These are phyloP conservation scores for Globomyces pollinis-pini DNA, from an alignment of 192 early-diverging fungal species.

Conservation along the genomic window DNA sequence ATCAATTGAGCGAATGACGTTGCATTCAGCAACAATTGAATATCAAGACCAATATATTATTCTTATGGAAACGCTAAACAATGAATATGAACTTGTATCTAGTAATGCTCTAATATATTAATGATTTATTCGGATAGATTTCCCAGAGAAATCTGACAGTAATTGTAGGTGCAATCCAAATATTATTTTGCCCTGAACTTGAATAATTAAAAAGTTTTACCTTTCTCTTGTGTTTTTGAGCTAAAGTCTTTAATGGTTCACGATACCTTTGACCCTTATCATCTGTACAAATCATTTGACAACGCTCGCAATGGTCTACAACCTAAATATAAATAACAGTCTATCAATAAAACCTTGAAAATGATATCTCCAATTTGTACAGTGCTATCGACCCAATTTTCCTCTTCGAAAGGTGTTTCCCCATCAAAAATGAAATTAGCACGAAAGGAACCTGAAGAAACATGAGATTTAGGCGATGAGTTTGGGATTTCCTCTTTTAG, in stretches of 20 bases:
- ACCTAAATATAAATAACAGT: constrained; percentile 47
- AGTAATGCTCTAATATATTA: too few species aligned
- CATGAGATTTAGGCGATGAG: constrained; percentile 13
- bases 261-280: neutral
- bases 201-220: too few species aligned
- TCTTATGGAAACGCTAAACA: too few species aligned
- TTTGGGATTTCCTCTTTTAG: constrained; percentile 49
- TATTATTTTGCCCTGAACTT: too few species aligned
- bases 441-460: constrained; percentile 35
- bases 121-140: too few species aligned
- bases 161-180: neutral
- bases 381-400: constrained; percentile 53
- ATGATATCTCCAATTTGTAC: constrained; percentile 32
- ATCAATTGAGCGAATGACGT: too few species aligned
- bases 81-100: too few species aligned
- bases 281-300: constrained; percentile 12
- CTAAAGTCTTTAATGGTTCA: constrained; percentile 2
- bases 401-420: constrained; percentile 58
- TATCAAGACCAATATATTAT: too few species aligned
- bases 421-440: constrained; percentile 60
- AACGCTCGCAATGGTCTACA: constrained; percentile 12
- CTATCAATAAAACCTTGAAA: too few species aligned
- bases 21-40: too few species aligned
- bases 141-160: too few species aligned
- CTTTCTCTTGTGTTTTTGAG: neutral